Evolutionary conservation across 345 rosid genomes (phyloP).

Genomic region (Populus deltoides): DNA sequence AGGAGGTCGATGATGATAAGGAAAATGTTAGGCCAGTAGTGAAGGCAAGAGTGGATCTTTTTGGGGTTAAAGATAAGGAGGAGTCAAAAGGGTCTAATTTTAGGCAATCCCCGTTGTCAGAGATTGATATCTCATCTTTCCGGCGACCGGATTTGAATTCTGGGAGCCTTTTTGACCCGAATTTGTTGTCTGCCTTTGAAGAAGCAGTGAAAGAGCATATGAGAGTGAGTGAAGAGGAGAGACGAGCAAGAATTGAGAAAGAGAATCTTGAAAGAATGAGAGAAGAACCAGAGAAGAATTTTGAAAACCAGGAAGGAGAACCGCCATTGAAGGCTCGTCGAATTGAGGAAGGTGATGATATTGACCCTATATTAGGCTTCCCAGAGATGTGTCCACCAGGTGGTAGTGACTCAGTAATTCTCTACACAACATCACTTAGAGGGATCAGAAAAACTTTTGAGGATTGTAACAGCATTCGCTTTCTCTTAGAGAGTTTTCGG

Average conservation of each 20-base stretch:
- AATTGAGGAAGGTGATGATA: constrained; percentile 23
- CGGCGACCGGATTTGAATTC: constrained; percentile 73
- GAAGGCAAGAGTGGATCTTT: background rate
- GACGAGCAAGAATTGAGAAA: constrained; percentile 23
- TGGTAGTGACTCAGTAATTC: constrained; percentile 40
- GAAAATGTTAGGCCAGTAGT: constrained; percentile 53
- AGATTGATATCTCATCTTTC: constrained; percentile 50
- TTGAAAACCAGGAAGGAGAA: constrained; percentile 27
- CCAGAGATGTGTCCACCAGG: constrained; percentile 74
- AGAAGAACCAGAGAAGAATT: background rate
- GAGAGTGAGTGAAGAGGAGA: constrained; percentile 41
- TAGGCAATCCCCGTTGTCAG: constrained; percentile 38
- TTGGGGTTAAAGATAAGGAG: constrained; percentile 9
- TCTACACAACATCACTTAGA: constrained; percentile 27
- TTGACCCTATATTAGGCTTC: constrained; percentile 40
- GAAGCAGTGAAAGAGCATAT: constrained; percentile 47
- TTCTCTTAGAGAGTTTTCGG: constrained; percentile 28
- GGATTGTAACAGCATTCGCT: constrained; percentile 28
- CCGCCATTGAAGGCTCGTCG: constrained; percentile 44
- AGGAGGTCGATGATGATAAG: constrained; percentile 29
- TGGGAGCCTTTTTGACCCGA: constrained; percentile 68
- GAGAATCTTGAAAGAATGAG: constrained; percentile 7
- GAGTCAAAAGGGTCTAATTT: constrained; percentile 13
- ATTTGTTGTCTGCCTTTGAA: constrained; percentile 63
- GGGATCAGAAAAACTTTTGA: constrained; percentile 33